phyloP scores from a whole-genome alignment of 1,139 yeast species.

The Saccharomyces hybrid region DNA sequence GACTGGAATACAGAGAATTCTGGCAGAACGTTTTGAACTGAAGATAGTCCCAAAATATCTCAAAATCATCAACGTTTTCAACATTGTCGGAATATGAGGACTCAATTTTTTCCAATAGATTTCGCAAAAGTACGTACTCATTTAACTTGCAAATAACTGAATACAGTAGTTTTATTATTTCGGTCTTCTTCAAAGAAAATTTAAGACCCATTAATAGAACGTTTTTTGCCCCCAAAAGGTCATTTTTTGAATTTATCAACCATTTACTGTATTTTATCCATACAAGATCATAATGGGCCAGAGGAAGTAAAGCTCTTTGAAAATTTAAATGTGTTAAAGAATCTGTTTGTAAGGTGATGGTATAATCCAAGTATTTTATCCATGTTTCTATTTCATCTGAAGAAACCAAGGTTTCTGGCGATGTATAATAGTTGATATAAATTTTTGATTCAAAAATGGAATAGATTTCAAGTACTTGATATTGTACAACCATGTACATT shows the following conservation, averaged over 20 bases:
- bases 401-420: constrained; percentile 23
- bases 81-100: constrained; percentile 13
- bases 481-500: constrained; percentile 27
- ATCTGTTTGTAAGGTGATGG: constrained; percentile 18
- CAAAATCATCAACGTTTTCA: constrained; percentile 21
- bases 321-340: constrained; percentile 22
- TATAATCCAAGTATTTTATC: constrained; percentile 26
- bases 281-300: constrained; percentile 28
- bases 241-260: constrained; percentile 21
- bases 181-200: constrained; percentile 19
- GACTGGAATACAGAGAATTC: constrained; percentile 12
- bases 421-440: constrained; percentile 20
- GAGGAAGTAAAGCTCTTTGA: constrained; percentile 27
- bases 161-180: constrained; percentile 19
- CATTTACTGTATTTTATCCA: constrained; percentile 30
- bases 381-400: constrained; percentile 22
- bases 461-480: constrained; percentile 27
- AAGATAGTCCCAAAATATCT: constrained; percentile 27
- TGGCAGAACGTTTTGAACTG: constrained; percentile 20
- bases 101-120: constrained; percentile 12
- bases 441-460: constrained; percentile 28
- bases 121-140: constrained; percentile 16
- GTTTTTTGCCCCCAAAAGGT: constrained; percentile 21
- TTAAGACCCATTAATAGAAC: constrained; percentile 19
- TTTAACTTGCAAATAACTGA: constrained; percentile 17